Evolutionary conservation across 495 filamentous ascomycete species (phyloP), one percentile per base, ranked within the genome.

Genomic region (Beverwykella pulmonaria): DNA sequence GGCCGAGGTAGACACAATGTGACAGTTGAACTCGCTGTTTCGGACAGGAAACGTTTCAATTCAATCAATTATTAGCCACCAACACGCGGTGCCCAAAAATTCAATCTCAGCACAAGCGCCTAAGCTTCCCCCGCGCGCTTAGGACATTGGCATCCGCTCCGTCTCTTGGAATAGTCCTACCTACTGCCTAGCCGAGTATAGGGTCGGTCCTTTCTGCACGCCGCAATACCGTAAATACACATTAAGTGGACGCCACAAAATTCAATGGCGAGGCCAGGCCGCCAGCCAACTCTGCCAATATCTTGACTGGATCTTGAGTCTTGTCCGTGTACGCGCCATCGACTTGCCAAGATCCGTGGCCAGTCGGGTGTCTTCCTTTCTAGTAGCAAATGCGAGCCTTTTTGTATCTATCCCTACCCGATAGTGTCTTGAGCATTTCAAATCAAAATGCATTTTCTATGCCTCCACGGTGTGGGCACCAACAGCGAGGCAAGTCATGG

Each of bases 391-490:
- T 34, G 4, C 5, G 5, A 34, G 12, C 5, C 30, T 12, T 34
- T 34, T 5, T 34, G 30, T 34, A 34, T 34, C 30, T 34, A 34
- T 12, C 30, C 12, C 30, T 34, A 34, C 30, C 30, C 12, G 30
- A 12, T 4, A 5, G 12, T 4, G 12, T 34, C n/a, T 48, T 19
- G 44, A 48, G 44, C 44, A 30, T 34, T 32, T 27, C 30, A n/a
- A 34, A 34, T 34, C 60, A 54, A 5, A 19, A 66, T 66, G 63
- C 54, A 30, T 20, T 66, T 66, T 30, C 56, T 66, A 17, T 66
- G 63, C 26, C 56, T 66, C 9, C 63, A 66, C 44, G 63, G 63
- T 2, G 15, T 48, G 20, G 63, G 63, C 0, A 60, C 63, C 8
- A 66, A 60, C 32, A 61, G 29, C 27, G 27, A 61, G 44, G 59